A percentile compares a stretch with the other conserved stretches of the same genome.
Conservation (phyloP, 1,284 basidiomycete species). For the Nidula niveotomentosa region DNA sequence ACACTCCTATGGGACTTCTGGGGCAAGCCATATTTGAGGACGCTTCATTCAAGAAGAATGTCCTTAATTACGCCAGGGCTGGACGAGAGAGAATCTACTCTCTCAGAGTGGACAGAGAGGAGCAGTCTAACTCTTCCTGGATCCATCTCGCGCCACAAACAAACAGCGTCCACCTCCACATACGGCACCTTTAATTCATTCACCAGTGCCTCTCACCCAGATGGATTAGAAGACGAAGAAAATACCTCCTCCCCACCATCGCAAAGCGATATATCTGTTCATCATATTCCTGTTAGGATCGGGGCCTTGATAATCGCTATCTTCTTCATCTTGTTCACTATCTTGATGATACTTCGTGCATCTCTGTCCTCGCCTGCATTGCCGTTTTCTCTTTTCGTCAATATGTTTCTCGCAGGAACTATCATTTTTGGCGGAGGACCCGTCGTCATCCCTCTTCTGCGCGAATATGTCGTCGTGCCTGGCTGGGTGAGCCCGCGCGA, state of each 20-base stretch:
- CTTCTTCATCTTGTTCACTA: slow-evolving; percentile 23
- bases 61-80: too few species aligned
- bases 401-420: slow-evolving; percentile 36
- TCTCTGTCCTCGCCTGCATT: slow-evolving; percentile 17
- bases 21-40: slow-evolving; percentile 14
- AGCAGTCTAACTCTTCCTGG: too few species aligned
- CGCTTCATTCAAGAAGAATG: slow-evolving; percentile 6
- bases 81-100: too few species aligned
- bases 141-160: too few species aligned
- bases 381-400: slow-evolving; percentile 28
- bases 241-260: background rate
- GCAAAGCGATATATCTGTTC: slow-evolving; percentile 12
- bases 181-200: too few species aligned
- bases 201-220: too few species aligned
- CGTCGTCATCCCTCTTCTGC: slow-evolving; percentile 57
- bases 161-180: too few species aligned
- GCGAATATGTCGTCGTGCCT: slow-evolving; percentile 58
- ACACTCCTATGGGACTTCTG: slow-evolving; percentile 32
- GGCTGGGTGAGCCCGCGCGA: slow-evolving; percentile 52
- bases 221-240: too few species aligned
- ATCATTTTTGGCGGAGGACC: slow-evolving; percentile 65
- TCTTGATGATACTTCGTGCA: slow-evolving; percentile 24
- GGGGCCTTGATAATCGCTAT: slow-evolving; percentile 19
- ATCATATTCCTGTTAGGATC: slow-evolving; percentile 22
- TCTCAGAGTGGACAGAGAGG: too few species aligned